These are phyloP conservation scores for Penicillium turbatum DNA, from an alignment of 495 filamentous ascomycete genomes.

Conservation along the genomic window DNA sequence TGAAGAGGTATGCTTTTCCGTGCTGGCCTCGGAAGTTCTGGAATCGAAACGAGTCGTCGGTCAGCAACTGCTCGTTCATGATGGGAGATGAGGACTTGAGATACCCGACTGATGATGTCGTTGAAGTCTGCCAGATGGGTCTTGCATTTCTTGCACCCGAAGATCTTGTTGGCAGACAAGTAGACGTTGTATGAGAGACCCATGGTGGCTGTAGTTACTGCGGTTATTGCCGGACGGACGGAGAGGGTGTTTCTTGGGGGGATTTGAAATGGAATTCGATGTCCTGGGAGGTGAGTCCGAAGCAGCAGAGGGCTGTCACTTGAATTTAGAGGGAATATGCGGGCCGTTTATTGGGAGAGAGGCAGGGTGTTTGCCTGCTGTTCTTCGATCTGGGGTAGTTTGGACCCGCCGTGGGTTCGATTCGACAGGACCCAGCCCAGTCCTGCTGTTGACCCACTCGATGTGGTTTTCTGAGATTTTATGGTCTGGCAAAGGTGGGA, in stretches of 20 bases:
- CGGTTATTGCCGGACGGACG: constrained; percentile 2
- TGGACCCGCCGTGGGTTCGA: constrained; percentile 8
- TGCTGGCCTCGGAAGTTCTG: constrained; percentile 99
- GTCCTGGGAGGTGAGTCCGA: constrained; percentile 7
- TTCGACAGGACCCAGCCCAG: constrained; percentile 1
- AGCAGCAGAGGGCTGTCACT: constrained; percentile 5
- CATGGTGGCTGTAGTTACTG: constrained; percentile 52
- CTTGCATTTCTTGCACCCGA: constrained; percentile 94
- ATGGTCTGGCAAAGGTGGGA: background rate
- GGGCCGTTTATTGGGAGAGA: constrained; percentile 2
- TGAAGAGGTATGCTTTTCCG: constrained; percentile 97
- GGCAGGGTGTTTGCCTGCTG: constrained; percentile 4
- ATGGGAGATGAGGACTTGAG: constrained; percentile 4
- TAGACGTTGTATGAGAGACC: constrained; percentile 95
- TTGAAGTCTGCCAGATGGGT: constrained; percentile 92
- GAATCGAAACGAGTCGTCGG: constrained; percentile 4
- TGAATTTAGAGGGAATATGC: background rate
- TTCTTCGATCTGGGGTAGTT: constrained; percentile 3
- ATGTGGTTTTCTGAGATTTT: background rate
- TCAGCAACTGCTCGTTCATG: constrained; percentile 7
- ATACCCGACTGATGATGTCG: constrained; percentile 89
- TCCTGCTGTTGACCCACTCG: background rate
- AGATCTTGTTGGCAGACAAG: constrained; percentile 83
- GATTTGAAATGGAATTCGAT: background rate
- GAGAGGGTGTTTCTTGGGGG: background rate